These are phyloP conservation scores for Cymbopogon citratus DNA, from an alignment of 176 grass and related monocot genomes.

Conservation along the genomic window DNA sequence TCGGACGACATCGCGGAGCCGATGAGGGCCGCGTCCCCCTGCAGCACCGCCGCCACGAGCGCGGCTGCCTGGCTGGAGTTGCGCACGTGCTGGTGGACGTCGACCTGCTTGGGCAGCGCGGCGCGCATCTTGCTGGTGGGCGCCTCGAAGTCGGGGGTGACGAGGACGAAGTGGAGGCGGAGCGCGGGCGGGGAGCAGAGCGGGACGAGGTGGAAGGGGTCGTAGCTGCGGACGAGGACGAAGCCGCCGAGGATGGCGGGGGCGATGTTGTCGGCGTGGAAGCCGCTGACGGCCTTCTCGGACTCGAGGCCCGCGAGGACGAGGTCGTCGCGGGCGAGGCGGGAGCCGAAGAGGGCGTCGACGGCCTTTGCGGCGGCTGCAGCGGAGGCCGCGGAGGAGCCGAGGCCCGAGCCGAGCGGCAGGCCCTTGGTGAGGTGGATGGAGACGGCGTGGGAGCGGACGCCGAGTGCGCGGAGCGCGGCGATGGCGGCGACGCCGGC, in stretches of 20 bases:
- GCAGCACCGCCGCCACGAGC: not conserved
- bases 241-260: not conserved
- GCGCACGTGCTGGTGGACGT: not conserved
- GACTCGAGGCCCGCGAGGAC: conserved; percentile 10
- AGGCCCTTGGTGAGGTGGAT: not conserved
- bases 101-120: not conserved
- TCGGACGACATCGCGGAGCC: not conserved
- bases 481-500: not conserved
- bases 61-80: not conserved
- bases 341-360: not conserved
- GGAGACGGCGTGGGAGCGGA: not conserved
- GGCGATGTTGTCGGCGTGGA: not conserved
- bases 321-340: not conserved
- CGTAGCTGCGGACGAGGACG: not conserved
- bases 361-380: not conserved
- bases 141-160: not conserved
- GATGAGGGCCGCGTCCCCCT: not conserved
- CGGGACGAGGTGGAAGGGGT: not conserved
- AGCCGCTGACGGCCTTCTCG: not conserved
- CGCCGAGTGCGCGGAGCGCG: not conserved
- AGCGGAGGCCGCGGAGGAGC: not conserved
- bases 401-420: not conserved
- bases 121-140: not conserved
- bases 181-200: not conserved
- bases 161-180: not conserved